Base-by-base conservation (phyloP, 2,329 filamentous ascomycete species). In the Colletotrichum sp. region DNA sequence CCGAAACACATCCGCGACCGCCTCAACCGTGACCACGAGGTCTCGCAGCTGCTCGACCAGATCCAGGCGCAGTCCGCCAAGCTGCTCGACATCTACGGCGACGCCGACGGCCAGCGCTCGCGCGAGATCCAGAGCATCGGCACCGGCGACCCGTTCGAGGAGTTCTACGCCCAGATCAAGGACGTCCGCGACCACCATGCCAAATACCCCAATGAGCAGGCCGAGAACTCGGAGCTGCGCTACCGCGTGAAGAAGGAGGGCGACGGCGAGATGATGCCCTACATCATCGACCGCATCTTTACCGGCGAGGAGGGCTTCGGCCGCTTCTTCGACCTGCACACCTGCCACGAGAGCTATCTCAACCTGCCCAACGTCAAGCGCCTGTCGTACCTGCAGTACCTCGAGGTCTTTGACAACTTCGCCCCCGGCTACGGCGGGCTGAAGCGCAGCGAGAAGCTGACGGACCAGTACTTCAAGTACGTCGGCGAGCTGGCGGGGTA, bases 231-330 rank as follows among this genome's bases (percentile, higher is more conserved):
- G 16, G 97, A 99, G 86, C 92, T 94, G 79, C 94, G 96, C 43
- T 99, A 99, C 88, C 95, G 96, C 84, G 90, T 86, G 61, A 90
- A 92, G 81, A 91, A 90, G 74, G 87, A 89, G 56, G 90, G 89
- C 15, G 92, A 92, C 58, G 93, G 94, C 78, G 91, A 94, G 62
- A 87, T 89, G 2, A 84, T 91, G 71, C 89, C 90, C 6, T 92
- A 91, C 58, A 92, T 96, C 68, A 93, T 98, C 64, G 96, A 98
- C 82, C 92, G 92, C 74, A 94, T 98, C 88, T 99, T 99, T 85
- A 98, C 96, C 0, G 97, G 97, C 77, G 97, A 99, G 85, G 97
- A 99, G 84, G 94, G 94, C 0, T 98, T 94, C 81, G 97, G 97
- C 58, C 94, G 95, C 79, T 99, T 95, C 85, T 94, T 99, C 81